Percentiles rank a stretch among this genome's conserved stretches.
Conservation (phyloP, 2,329 filamentous ascomycete species). For the Penicillium vulpinum region DNA sequence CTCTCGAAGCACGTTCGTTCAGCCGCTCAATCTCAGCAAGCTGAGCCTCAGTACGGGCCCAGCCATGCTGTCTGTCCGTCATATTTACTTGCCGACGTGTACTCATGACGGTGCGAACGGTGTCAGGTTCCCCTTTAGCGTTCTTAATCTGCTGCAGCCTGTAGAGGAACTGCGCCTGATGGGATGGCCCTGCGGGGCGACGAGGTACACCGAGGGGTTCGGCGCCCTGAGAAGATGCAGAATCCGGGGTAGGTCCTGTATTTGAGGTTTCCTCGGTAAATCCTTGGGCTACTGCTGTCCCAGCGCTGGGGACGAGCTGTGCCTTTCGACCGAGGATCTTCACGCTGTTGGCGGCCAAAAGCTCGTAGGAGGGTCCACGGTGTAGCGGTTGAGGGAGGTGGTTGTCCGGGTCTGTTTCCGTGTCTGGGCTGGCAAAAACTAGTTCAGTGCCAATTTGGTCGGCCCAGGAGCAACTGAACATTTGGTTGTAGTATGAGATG, state of each 20-base stretch:
- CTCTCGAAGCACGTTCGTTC: constrained; percentile 37
- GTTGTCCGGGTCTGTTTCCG: constrained; percentile 27
- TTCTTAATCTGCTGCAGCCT: constrained; percentile 66
- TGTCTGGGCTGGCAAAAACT: constrained; percentile 59
- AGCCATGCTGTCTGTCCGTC: constrained; percentile 34
- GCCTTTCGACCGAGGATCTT: constrained; percentile 69
- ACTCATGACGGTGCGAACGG: constrained; percentile 62
- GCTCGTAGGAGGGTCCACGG: constrained; percentile 57
- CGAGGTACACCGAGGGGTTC: constrained; percentile 15
- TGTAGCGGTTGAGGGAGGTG: constrained; percentile 45
- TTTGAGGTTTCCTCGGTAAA: not conserved
- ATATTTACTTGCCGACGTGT: constrained; percentile 35
- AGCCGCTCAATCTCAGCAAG: constrained; percentile 39
- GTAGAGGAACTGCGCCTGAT: constrained; percentile 61
- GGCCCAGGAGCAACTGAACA: constrained; percentile 80
- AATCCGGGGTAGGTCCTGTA: not conserved
- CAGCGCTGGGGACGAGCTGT: constrained; percentile 53
- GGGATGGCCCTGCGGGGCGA: constrained; percentile 35
- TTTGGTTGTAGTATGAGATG: constrained; percentile 73
- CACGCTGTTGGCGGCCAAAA: constrained; percentile 69
- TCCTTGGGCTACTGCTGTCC: constrained; percentile 14
- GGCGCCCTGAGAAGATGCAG: constrained; percentile 1
- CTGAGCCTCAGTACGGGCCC: constrained; percentile 41
- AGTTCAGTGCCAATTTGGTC: constrained; percentile 82
- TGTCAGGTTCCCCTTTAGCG: constrained; percentile 63